A percentile compares a stretch with the other conserved stretches of the same genome.
These are phyloP conservation scores for Colletotrichum melonis DNA, from an alignment of 2,329 filamentous ascomycete species.

Conservation along the genomic window DNA sequence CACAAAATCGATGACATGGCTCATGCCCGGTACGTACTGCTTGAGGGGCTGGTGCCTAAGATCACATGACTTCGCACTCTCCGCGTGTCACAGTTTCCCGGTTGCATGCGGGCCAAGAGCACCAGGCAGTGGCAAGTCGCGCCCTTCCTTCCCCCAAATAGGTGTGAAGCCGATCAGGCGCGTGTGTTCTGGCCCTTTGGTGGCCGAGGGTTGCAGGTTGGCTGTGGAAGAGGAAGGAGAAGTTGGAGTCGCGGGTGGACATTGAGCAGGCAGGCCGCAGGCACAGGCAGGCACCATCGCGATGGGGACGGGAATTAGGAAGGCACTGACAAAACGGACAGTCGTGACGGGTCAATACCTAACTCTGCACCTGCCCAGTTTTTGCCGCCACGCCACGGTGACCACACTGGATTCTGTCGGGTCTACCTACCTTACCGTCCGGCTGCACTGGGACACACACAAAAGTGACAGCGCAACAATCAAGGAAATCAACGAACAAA, in stretches of 20 bases:
- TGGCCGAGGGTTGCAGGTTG: background rate
- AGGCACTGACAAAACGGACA: background rate
- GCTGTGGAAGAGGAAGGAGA: background rate
- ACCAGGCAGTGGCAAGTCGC: slow-evolving; percentile 37
- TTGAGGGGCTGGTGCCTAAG: slow-evolving; percentile 46
- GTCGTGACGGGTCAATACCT: background rate
- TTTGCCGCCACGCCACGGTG: background rate
- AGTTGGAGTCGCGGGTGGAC: background rate
- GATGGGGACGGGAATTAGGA: background rate
- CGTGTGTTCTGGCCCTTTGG: background rate
- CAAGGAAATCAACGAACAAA: background rate
- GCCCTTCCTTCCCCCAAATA: slow-evolving; percentile 19
- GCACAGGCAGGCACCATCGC: background rate
- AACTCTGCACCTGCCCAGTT: background rate
- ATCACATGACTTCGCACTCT: slow-evolving; percentile 51
- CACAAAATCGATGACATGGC: background rate
- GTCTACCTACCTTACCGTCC: no score
- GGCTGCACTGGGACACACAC: background rate
- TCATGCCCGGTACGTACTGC: background rate
- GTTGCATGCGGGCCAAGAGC: slow-evolving; percentile 28
- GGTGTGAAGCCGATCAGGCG: background rate
- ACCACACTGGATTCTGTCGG: no score
- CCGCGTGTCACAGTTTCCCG: slow-evolving; percentile 43
- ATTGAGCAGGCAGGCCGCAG: background rate
- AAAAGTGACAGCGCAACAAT: background rate